Evolutionary conservation across 306 rosid species (phyloP), one percentile per base, ranked within the genome.

Genomic region (Lathyrus oleraceus): DNA sequence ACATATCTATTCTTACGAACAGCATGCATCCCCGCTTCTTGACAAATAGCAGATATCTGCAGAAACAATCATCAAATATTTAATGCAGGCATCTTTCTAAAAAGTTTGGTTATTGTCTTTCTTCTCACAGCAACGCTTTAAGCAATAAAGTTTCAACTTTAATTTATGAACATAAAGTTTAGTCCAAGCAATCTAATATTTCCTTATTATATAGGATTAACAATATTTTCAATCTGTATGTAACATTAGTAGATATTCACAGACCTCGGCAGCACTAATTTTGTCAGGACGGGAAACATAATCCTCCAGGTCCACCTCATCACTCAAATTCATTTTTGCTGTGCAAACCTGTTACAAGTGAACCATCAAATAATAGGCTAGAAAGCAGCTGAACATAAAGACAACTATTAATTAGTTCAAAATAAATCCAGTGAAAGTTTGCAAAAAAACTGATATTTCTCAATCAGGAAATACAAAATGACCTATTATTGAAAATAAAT

Each of bases 21-120:
- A 23, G 99, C 99, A 19, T 94, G 99, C 99, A 94, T 94, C 73
- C 99, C 97, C 2, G 99, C 99, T 80, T 94, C 99, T 84, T 94
- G 99, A 79, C 99, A 94, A 57, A 94, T 91, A 30, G 99, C 99
- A 1, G 96, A 67, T 23, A 94, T 94, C 99, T 94, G 84, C 76
- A 76, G 27, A 57, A 53, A 52, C 48, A 53, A 25, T 35, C 32
- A 69, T 61, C 27, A 9, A 35, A 59, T 28, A 15, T 27, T 45
- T 2, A 28, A 11, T 17, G 36, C 14, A 40, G 11, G 11, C 68
- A 39, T 12, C 11, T 47, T 32, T 39, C 13, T 16, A 30, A 36
- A 20, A 23, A 10, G 44, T 25, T 67, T 30, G 35, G 39, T 6
- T 19, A 8, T 21, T 19, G 42, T 38, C 49, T 44, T 44, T 2